These are phyloP conservation scores for Phytophthora megakarya DNA, from an alignment of 352 stramenopile species.

Conservation along the genomic window DNA sequence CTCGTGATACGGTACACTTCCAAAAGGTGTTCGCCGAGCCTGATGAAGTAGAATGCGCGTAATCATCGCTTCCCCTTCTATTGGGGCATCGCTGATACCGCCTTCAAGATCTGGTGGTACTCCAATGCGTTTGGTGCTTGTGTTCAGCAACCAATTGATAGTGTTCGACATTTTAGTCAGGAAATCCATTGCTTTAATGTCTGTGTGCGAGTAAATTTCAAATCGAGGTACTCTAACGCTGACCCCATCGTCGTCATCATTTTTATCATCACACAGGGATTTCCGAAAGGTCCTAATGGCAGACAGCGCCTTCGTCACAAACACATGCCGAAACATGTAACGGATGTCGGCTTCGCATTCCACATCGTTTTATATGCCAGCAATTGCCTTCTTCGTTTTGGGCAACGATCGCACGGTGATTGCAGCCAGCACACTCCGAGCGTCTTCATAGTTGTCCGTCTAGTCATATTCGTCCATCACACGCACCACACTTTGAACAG, in stretches of 20 bases:
- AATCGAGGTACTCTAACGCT: conserved; percentile 1
- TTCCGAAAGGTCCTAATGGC: not conserved
- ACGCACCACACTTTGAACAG: not conserved
- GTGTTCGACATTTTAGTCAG: too few relatives aligned
- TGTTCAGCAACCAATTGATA: too few relatives aligned
- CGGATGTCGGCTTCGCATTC: not conserved
- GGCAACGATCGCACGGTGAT: not conserved
- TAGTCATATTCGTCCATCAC: not conserved
- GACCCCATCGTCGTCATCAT: not conserved
- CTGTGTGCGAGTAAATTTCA: not conserved
- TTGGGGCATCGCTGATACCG: too few relatives aligned
- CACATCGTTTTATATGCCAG: not conserved
- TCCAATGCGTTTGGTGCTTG: too few relatives aligned
- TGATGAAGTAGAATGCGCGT: not conserved
- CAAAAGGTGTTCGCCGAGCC: not conserved
- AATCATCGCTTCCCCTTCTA: not conserved
- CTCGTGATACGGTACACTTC: not conserved
- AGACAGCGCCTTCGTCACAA: conserved; percentile 3
- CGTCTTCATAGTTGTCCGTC: conserved; percentile 1
- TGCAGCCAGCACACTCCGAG: not conserved
- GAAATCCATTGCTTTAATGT: not conserved
- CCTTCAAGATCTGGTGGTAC: too few relatives aligned
- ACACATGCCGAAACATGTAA: conserved; percentile 1
- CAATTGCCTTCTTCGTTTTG: conserved; percentile 11
- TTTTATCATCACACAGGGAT: too few relatives aligned